Evolutionary conservation across 495 filamentous ascomycete species (phyloP).

Genomic region (Echria macrotheca): DNA sequence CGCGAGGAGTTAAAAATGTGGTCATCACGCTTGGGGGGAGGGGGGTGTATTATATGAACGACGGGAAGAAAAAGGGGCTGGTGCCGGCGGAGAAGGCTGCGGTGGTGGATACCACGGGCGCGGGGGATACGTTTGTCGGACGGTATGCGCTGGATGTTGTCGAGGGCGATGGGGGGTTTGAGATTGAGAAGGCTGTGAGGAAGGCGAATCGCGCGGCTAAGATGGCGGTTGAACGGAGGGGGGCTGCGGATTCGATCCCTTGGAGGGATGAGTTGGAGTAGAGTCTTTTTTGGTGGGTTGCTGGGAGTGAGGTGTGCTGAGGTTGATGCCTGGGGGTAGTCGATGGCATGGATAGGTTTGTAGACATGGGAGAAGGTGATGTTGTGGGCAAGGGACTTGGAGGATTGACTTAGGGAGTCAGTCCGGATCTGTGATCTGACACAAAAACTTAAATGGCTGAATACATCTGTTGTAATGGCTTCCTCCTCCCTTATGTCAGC

Average conservation of each 20-base stretch:
- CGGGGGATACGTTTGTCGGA: slow-evolving; percentile 92
- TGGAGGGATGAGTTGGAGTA: slow-evolving; percentile 70
- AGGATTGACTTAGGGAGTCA: too few species aligned
- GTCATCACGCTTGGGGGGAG: slow-evolving; percentile 78
- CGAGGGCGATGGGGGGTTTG: slow-evolving; percentile 28
- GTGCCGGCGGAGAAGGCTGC: slow-evolving; percentile 54
- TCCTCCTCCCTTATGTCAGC: too few species aligned
- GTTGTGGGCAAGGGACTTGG: too few species aligned
- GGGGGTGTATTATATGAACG: slow-evolving; percentile 58
- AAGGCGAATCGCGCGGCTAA: slow-evolving; percentile 71
- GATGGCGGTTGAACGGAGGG: slow-evolving; percentile 66
- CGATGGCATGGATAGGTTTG: too few species aligned
- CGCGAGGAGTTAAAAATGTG: slow-evolving; percentile 64
- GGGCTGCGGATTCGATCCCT: slow-evolving; percentile 85
- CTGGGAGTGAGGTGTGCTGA: too few species aligned
- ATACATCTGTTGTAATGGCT: too few species aligned
- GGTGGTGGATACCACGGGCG: slow-evolving; percentile 90
- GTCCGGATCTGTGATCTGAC: too few species aligned
- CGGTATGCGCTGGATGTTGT: slow-evolving; percentile 70
- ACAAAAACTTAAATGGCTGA: too few species aligned
- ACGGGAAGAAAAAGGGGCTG: slow-evolving; percentile 32
- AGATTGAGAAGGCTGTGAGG: slow-evolving; percentile 56
- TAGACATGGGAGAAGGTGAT: too few species aligned
- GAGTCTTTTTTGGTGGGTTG: not conserved
- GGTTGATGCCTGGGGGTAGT: too few species aligned